Percentiles rank a stretch among this genome's conserved stretches.
phyloP scores from a whole-genome alignment of 345 rosid species.

The Durio zibethinus region DNA sequence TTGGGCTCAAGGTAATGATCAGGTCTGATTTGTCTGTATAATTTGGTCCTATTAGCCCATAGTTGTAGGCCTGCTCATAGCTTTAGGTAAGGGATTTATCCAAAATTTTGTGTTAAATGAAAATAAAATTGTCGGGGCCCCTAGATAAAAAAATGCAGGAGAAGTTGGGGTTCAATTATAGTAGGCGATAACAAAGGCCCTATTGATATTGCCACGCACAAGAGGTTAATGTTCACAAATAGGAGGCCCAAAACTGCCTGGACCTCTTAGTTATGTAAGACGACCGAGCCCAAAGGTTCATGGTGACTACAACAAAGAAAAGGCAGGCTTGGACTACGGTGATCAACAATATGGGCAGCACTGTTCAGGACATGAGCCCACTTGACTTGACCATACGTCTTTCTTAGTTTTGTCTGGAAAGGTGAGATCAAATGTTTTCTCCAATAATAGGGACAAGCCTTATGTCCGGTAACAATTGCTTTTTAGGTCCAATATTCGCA shows the following conservation, averaged over 20 bases:
- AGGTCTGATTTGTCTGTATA: no score
- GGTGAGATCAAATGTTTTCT: background rate
- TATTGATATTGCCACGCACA: constrained; percentile 33
- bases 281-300: constrained; percentile 43
- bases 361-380: constrained; percentile 76
- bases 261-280: constrained; percentile 39
- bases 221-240: constrained; percentile 15
- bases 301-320: constrained; percentile 19
- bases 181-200: constrained; percentile 40
- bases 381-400: constrained; percentile 28
- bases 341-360: constrained; percentile 57
- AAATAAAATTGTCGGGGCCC: constrained; percentile 63
- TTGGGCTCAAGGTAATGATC: no score
- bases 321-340: constrained; percentile 27
- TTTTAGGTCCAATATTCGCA: background rate
- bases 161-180: constrained; percentile 39
- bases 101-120: no score
- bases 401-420: constrained; percentile 4
- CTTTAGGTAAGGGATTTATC: no score
- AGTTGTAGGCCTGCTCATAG: no score
- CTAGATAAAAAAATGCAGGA: constrained; percentile 53
- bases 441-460: background rate
- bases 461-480: background rate
- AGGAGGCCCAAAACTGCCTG: constrained; percentile 50
- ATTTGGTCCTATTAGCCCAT: no score